phyloP scores from a whole-genome alignment of 1,284 basidiomycete genomes.

The Taiwanofungus camphoratus region DNA sequence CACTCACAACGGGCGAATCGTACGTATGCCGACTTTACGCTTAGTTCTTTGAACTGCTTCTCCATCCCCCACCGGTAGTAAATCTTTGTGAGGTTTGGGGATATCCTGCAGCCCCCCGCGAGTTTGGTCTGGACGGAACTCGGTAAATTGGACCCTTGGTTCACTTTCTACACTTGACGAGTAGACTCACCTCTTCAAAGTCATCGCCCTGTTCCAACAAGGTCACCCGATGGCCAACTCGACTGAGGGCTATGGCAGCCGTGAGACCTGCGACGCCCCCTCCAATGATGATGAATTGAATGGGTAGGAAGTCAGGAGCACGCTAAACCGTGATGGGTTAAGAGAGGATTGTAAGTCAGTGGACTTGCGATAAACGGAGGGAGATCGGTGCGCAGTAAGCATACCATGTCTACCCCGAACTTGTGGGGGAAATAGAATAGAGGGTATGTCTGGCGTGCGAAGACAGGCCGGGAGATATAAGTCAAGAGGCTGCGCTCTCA shows the following conservation, averaged over 20 bases:
- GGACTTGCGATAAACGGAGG: too few relatives aligned
- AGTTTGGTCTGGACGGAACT: slow-evolving; percentile 13
- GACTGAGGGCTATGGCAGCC: slow-evolving; percentile 23
- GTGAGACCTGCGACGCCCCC: slow-evolving; percentile 27
- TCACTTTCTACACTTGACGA: too few relatives aligned
- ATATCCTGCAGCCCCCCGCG: slow-evolving; percentile 21
- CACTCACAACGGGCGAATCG: slow-evolving; percentile 15
- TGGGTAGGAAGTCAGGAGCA: slow-evolving; percentile 15
- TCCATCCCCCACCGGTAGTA: slow-evolving; percentile 26
- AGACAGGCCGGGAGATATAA: too few relatives aligned
- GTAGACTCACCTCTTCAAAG: slow-evolving; percentile 16
- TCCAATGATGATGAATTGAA: slow-evolving; percentile 29
- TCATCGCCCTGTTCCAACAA: slow-evolving; percentile 21
- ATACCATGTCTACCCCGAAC: too few relatives aligned
- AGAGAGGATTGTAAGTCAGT: too few relatives aligned
- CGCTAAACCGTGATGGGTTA: too few relatives aligned
- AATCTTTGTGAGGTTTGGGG: slow-evolving; percentile 26
- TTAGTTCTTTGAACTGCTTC: slow-evolving; percentile 15
- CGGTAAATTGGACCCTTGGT: background rate
- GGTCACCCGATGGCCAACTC: slow-evolving; percentile 28
- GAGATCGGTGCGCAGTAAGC: too few relatives aligned
- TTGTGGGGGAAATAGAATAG: too few relatives aligned
- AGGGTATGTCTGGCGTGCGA: too few relatives aligned
- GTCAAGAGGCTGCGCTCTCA: too few relatives aligned
- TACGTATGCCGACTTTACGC: slow-evolving; percentile 13